Percentiles rank a stretch among this genome's conserved stretches.
Evolutionary conservation across 2,329 filamentous ascomycete genomes (phyloP).

Genomic region (Aphanocladium album): DNA sequence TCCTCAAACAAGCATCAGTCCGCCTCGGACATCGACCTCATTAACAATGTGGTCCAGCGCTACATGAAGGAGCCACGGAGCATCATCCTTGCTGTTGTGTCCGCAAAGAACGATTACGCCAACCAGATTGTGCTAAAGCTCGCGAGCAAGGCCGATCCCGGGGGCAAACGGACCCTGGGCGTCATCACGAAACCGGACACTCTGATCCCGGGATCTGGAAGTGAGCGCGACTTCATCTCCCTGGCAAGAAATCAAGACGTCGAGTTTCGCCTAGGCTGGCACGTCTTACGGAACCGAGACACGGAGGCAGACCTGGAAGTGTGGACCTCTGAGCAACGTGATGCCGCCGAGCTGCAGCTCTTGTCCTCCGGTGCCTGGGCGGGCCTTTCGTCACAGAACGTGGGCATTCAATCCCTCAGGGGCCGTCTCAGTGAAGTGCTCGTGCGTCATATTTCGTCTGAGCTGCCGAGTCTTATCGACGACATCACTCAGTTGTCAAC

Average conservation of each 20-base stretch:
- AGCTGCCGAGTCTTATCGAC: slow-evolving; percentile 40
- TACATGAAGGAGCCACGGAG: slow-evolving; percentile 38
- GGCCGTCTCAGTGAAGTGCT: slow-evolving; percentile 47
- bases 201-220: slow-evolving; percentile 2
- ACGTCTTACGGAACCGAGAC: slow-evolving; percentile 44
- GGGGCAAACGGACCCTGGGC: slow-evolving; percentile 30
- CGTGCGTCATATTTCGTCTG: slow-evolving; percentile 37
- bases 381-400: slow-evolving; percentile 24
- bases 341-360: slow-evolving; percentile 37
- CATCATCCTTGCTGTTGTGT: slow-evolving; percentile 42
- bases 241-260: slow-evolving; percentile 42
- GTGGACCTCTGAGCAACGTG: slow-evolving; percentile 28
- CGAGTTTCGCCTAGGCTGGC: slow-evolving; percentile 47
- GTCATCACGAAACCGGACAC: slow-evolving; percentile 52
- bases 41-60: slow-evolving; percentile 30
- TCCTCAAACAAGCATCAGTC: slow-evolving; percentile 30
- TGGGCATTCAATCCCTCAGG: slow-evolving; percentile 46
- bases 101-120: slow-evolving; percentile 33
- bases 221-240: background rate
- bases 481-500: slow-evolving; percentile 36
- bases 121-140: slow-evolving; percentile 28
- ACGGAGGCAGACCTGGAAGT: slow-evolving; percentile 28
- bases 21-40: slow-evolving; percentile 26
- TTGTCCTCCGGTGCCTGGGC: slow-evolving; percentile 39
- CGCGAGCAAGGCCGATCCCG: background rate